These are phyloP conservation scores for Coccomyxa sp. DNA, from an alignment of 139 green algal genomes.

Conservation along the genomic window DNA sequence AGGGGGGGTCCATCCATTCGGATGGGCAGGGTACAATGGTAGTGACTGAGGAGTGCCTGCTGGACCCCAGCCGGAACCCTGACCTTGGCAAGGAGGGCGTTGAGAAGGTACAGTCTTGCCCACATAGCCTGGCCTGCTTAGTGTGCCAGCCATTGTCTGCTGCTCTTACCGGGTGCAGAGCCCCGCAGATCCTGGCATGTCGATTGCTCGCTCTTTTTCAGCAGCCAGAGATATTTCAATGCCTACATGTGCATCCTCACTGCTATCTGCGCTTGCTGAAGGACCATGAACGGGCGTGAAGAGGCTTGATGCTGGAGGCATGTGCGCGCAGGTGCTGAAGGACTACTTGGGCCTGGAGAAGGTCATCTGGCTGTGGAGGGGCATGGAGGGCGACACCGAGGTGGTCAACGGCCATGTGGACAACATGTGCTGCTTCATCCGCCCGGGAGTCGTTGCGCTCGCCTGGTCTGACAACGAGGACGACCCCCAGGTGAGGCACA, in stretches of 20 bases:
- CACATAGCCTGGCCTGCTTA: background rate
- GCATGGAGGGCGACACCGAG: conserved; percentile 52
- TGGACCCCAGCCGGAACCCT: conserved; percentile 70
- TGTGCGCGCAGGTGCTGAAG: conserved; percentile 33
- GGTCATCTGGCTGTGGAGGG: conserved; percentile 75
- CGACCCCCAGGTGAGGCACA: conserved; percentile 40
- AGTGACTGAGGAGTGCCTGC: conserved; percentile 69
- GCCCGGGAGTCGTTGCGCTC: conserved; percentile 61
- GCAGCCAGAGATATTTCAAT: too few relatives aligned
- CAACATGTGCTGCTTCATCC: conserved; percentile 69
- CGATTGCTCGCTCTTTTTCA: too few relatives aligned
- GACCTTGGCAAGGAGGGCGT: conserved; percentile 48
- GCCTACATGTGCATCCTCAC: too few relatives aligned
- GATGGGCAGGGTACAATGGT: conserved; percentile 65
- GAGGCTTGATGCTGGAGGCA: too few relatives aligned
- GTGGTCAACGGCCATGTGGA: conserved; percentile 74
- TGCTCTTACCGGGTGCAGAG: too few relatives aligned
- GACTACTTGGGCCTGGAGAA: conserved; percentile 64
- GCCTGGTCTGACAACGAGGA: conserved; percentile 63
- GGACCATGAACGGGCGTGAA: too few relatives aligned
- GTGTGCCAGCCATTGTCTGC: too few relatives aligned
- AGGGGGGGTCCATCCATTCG: conserved; percentile 62
- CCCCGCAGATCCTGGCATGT: too few relatives aligned
- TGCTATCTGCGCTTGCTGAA: too few relatives aligned
- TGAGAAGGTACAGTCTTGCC: conserved; percentile 28